Percentiles rank a stretch among this genome's conserved stretches.
Evolutionary conservation across 2,329 filamentous ascomycete genomes (phyloP).

Genomic region (Exophiala xenobiotica): DNA sequence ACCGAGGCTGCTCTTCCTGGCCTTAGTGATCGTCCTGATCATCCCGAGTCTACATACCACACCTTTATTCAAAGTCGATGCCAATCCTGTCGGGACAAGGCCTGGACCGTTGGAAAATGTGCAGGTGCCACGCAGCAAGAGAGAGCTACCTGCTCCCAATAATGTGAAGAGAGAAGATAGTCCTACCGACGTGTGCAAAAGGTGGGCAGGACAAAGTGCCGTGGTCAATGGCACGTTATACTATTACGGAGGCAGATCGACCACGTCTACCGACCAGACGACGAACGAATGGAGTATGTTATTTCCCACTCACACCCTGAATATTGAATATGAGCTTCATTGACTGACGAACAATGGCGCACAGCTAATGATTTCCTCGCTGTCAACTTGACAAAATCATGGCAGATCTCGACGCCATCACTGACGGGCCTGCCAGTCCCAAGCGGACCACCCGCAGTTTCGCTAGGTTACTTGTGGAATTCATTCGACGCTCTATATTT

Average conservation of each 20-base stretch:
- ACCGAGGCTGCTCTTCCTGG: conserved; percentile 25
- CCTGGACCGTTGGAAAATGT: conserved; percentile 1
- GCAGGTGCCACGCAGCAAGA: not conserved
- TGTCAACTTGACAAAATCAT: conserved; percentile 71
- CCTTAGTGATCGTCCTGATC: conserved; percentile 24
- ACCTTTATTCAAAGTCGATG: conserved; percentile 20
- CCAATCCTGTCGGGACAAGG: conserved; percentile 19
- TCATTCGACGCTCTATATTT: conserved; percentile 68
- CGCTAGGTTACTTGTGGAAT: conserved; percentile 74
- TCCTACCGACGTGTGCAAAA: conserved; percentile 59
- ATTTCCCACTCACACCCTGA: too few relatives aligned
- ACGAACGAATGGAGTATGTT: conserved; percentile 67
- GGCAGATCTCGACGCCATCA: conserved; percentile 64
- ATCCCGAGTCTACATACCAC: conserved; percentile 25
- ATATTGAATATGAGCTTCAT: conserved; percentile 7
- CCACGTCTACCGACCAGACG: conserved; percentile 56
- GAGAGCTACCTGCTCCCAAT: not conserved
- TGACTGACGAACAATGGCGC: conserved; percentile 4
- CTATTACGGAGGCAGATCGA: conserved; percentile 71
- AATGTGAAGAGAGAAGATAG: conserved; percentile 39
- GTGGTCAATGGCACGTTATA: conserved; percentile 74
- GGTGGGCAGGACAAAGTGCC: conserved; percentile 67
- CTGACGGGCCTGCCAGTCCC: conserved; percentile 63
- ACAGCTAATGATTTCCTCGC: conserved; percentile 69
- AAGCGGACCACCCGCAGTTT: conserved; percentile 67